Percentiles rank a stretch among this genome's conserved stretches.
phyloP scores from a whole-genome alignment of 2,329 filamentous ascomycete species.

The Ascochyta lentis region DNA sequence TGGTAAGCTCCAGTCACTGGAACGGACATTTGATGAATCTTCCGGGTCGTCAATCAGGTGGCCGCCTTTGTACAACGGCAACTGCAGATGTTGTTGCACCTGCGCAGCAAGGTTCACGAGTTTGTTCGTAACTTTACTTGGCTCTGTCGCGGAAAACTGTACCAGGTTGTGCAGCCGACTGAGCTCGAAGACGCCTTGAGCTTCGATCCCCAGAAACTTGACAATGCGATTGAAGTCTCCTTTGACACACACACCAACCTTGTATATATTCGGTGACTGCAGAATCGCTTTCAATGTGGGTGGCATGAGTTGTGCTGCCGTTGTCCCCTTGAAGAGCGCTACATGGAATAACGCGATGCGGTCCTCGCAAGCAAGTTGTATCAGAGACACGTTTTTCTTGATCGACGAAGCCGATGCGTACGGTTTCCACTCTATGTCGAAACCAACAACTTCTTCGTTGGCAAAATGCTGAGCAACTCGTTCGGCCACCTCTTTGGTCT shows the following conservation, averaged over 20 bases:
- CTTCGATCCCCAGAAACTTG: slow-evolving; percentile 65
- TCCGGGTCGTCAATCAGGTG: slow-evolving; percentile 27
- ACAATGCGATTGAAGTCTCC: slow-evolving; percentile 70
- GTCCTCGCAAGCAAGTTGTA: slow-evolving; percentile 80
- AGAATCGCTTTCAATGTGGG: slow-evolving; percentile 75
- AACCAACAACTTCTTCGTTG: slow-evolving; percentile 75
- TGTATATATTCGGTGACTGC: slow-evolving; percentile 72
- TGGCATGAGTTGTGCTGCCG: slow-evolving; percentile 64
- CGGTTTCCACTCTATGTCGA: slow-evolving; percentile 86
- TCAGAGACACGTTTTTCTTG: slow-evolving; percentile 81
- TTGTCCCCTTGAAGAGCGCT: slow-evolving; percentile 55
- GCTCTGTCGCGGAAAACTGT: slow-evolving; percentile 59
- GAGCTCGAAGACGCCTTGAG: slow-evolving; percentile 77
- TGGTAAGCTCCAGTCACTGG: slow-evolving; percentile 73
- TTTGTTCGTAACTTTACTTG: slow-evolving; percentile 56
- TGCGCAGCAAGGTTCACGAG: slow-evolving; percentile 74
- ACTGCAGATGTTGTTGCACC: slow-evolving; percentile 71
- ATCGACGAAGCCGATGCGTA: slow-evolving; percentile 56
- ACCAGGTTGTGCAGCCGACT: slow-evolving; percentile 85
- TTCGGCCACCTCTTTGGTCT: slow-evolving; percentile 70
- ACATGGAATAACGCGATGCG: slow-evolving; percentile 84
- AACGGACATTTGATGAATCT: slow-evolving; percentile 60
- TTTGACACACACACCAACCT: slow-evolving; percentile 76
- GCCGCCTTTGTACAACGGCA: slow-evolving; percentile 82
- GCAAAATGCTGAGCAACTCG: slow-evolving; percentile 71